phyloP scores from a whole-genome alignment of 768 basidiomycete genomes.

The Trametes cinnabarina region DNA sequence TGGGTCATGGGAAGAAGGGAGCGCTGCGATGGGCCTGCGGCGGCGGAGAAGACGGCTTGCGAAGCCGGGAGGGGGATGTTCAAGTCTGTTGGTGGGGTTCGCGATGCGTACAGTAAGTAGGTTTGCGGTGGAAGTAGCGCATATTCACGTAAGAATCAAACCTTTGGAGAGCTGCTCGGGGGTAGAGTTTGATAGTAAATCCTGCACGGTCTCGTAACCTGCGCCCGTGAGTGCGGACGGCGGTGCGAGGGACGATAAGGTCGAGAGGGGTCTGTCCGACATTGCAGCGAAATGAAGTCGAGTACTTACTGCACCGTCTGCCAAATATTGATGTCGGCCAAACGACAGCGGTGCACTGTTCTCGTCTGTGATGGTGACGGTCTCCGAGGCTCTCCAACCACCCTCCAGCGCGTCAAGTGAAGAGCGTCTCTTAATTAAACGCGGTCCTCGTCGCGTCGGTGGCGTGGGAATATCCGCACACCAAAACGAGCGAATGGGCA shows the following conservation, averaged over 20 bases:
- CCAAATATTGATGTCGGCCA: background rate
- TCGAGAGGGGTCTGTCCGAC: conserved; percentile 46
- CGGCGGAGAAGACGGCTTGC: conserved; percentile 44
- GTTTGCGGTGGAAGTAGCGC: background rate
- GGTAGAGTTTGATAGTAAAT: conserved; percentile 41
- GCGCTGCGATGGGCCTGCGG: conserved; percentile 31
- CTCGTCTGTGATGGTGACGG: background rate
- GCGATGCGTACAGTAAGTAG: conserved; percentile 2
- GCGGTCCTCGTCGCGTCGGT: conserved; percentile 17
- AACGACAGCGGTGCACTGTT: no score
- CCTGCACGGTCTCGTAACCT: conserved; percentile 59
- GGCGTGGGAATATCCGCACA: conserved; percentile 23
- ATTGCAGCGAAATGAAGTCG: conserved; percentile 27
- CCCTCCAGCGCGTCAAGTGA: background rate
- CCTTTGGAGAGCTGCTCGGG: conserved; percentile 52
- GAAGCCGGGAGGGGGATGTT: conserved; percentile 45
- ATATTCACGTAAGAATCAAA: conserved; percentile 26
- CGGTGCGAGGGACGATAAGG: conserved; percentile 42
- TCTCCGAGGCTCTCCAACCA: background rate
- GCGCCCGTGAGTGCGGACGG: conserved; percentile 45
- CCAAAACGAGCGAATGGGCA: conserved; percentile 14
- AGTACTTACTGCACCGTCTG: background rate
- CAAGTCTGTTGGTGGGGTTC: conserved; percentile 43
- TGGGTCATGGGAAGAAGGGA: conserved; percentile 45
- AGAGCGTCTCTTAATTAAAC: background rate